A percentile compares a stretch with the other conserved stretches of the same genome.
These are phyloP conservation scores for Alternaria triticina DNA, from an alignment of 2,329 filamentous ascomycete species.

Conservation along the genomic window DNA sequence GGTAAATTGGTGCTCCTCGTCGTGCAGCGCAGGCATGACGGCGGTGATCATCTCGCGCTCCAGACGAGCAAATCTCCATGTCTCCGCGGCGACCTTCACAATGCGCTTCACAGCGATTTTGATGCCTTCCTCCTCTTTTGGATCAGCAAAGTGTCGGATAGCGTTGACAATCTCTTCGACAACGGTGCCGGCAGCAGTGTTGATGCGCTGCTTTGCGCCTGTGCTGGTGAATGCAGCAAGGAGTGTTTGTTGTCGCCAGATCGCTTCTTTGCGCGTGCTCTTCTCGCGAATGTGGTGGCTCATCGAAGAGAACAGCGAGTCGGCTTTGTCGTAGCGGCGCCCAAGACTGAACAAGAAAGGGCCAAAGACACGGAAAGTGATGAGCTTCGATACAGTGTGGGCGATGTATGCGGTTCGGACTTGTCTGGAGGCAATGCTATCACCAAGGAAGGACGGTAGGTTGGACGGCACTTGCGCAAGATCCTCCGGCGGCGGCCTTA, in stretches of 20 bases:
- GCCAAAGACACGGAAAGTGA: constrained; percentile 63
- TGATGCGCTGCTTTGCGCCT: constrained; percentile 63
- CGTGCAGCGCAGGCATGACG: constrained; percentile 52
- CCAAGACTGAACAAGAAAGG: constrained; percentile 65
- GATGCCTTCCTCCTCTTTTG: constrained; percentile 58
- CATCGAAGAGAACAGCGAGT: constrained; percentile 61
- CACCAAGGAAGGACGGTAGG: constrained; percentile 62
- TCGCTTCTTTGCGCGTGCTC: constrained; percentile 62
- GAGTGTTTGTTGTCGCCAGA: constrained; percentile 65
- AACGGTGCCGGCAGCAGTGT: constrained; percentile 61
- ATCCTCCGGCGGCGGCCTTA: constrained; percentile 58
- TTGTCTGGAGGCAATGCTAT: constrained; percentile 58
- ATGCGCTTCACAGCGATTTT: constrained; percentile 60
- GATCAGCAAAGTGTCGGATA: constrained; percentile 61
- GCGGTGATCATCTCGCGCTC: constrained; percentile 63
- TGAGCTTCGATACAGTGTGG: constrained; percentile 62
- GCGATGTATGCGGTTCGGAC: constrained; percentile 62
- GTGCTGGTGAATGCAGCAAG: constrained; percentile 64
- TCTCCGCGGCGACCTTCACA: constrained; percentile 64
- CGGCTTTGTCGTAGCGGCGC: constrained; percentile 61
- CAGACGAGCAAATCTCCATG: constrained; percentile 64
- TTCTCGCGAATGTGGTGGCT: constrained; percentile 64
- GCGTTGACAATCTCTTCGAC: constrained; percentile 64
- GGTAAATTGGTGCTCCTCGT: constrained; percentile 42
- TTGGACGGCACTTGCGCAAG: constrained; percentile 59